Evolutionary conservation across 2,329 filamentous ascomycete species (phyloP).

Genomic region (Ophioceras dolichostomum): DNA sequence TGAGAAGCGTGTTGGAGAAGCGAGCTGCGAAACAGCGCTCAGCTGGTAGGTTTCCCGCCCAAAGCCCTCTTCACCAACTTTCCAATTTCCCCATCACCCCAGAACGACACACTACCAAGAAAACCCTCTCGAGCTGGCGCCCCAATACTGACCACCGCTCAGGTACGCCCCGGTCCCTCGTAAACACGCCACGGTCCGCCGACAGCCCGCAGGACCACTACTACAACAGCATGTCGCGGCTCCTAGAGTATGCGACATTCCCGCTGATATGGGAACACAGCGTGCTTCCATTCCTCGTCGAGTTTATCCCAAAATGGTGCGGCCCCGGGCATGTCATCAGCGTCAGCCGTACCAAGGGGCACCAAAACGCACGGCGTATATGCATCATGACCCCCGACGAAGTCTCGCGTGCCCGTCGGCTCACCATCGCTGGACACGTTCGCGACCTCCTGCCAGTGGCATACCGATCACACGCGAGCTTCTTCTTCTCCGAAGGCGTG

Average conservation of each 20-base stretch:
- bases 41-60: too few species aligned
- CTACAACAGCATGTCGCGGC: slow-evolving; percentile 13
- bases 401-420: slow-evolving; percentile 22
- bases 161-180: too few species aligned
- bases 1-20: slow-evolving; percentile 21
- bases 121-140: too few species aligned
- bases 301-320: slow-evolving; percentile 28
- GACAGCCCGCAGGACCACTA: slow-evolving; percentile 18
- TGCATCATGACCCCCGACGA: slow-evolving; percentile 24
- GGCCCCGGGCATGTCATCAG: slow-evolving; percentile 25
- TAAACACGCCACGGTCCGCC: too few species aligned
- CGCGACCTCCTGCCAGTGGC: slow-evolving; percentile 25
- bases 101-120: too few species aligned
- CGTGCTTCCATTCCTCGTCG: slow-evolving; percentile 28
- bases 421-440: slow-evolving; percentile 26
- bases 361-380: slow-evolving; percentile 20
- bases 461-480: slow-evolving; percentile 17
- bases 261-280: slow-evolving; percentile 29
- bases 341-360: slow-evolving; percentile 21
- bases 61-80: too few species aligned
- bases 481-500: slow-evolving; percentile 24
- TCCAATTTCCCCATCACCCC: too few species aligned
- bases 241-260: slow-evolving; percentile 23
- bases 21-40: slow-evolving; percentile 7
- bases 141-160: too few species aligned